Evolutionary conservation across 805 yeast species (phyloP), one percentile per base, ranked within the genome.

Genomic region (Schizosaccharomyces cryophilus): DNA sequence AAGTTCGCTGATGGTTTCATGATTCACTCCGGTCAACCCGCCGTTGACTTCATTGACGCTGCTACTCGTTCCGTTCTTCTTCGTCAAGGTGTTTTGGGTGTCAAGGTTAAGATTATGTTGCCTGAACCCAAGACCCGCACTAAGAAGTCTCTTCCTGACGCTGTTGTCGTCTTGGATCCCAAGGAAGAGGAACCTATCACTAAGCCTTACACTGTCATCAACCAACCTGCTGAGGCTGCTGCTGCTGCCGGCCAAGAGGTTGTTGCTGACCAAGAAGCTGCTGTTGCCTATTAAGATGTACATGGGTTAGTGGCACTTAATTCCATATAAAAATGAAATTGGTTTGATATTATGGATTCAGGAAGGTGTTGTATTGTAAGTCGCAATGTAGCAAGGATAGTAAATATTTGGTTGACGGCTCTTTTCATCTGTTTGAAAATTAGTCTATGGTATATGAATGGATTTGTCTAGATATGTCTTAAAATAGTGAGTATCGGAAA

Each of bases 11-110:
- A 90, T 77, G 98, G 98, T 83, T 93, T 93, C 95, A 87, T 93
- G 93, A 93, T 93, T 83, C 98, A 93, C 93, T 88, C 96, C 73
- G 98, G 98, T 87, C 98, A 93, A 82, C 98, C 98, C 80, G 93
- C 90, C 77, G 83, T 80, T 71, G 98, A 93, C 76, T 93, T 93
- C 85, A 93, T 93, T 75, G 98, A 93, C 79, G 79, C 83, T 75
- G 98, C 98, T 72, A 89, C 95, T 77, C 89, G 98, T 80, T 97
- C 93, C 90, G 97, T 90, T 72, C 82, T 93, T 76, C 85, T 93
- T 82, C 89, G 97, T 83, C 97, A 93, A 81, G 98, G 98, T 87
- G 97, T 93, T 69, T 83, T 93, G 75, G 98, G 98, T 84, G 84
- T 93, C 77, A 90, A 87, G 84, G 97, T 93, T 74, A 93, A 93